Evolutionary conservation across 2,329 filamentous ascomycete genomes (phyloP).

Genomic region (Massarina eburnea): DNA sequence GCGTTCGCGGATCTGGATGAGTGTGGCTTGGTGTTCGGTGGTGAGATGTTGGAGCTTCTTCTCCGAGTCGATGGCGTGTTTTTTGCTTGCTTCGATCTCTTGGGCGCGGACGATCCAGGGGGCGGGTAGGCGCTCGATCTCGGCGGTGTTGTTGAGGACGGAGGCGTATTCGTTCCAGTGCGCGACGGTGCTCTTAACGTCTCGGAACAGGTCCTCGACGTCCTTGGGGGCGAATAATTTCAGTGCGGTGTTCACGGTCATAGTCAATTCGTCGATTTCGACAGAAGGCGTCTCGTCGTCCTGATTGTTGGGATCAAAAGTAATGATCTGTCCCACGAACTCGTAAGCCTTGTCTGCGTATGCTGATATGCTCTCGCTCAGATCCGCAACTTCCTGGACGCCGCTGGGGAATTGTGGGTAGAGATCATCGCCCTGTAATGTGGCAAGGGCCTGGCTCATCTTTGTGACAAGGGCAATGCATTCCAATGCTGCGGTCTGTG

Average conservation of each 20-base stretch:
- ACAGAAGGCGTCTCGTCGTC: background rate
- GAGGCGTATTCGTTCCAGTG: conserved; percentile 67
- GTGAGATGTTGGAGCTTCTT: conserved; percentile 80
- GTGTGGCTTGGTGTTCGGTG: conserved; percentile 77
- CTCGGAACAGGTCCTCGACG: conserved; percentile 11
- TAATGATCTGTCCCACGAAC: conserved; percentile 10
- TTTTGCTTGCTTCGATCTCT: conserved; percentile 80
- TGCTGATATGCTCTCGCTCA: background rate
- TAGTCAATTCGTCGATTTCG: background rate
- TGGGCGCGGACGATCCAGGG: conserved; percentile 85
- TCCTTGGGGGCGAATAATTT: conserved; percentile 4
- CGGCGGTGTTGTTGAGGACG: conserved; percentile 47
- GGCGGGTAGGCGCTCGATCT: conserved; percentile 69
- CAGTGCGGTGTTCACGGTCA: conserved; percentile 1
- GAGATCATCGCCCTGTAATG: conserved; percentile 25
- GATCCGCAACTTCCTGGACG: conserved; percentile 18
- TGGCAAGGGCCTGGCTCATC: conserved; percentile 23
- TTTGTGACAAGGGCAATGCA: conserved; percentile 22
- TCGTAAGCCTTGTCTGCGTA: conserved; percentile 13
- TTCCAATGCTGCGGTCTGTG: conserved; percentile 16
- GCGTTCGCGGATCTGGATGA: conserved; percentile 66
- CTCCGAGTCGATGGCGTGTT: conserved; percentile 77
- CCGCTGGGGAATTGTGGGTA: conserved; percentile 29
- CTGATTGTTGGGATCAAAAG: conserved; percentile 1
- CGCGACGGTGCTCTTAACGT: conserved; percentile 47